Conservation (phyloP, 2,329 filamentous ascomycete genomes). For the Claviceps pazoutovae region DNA sequence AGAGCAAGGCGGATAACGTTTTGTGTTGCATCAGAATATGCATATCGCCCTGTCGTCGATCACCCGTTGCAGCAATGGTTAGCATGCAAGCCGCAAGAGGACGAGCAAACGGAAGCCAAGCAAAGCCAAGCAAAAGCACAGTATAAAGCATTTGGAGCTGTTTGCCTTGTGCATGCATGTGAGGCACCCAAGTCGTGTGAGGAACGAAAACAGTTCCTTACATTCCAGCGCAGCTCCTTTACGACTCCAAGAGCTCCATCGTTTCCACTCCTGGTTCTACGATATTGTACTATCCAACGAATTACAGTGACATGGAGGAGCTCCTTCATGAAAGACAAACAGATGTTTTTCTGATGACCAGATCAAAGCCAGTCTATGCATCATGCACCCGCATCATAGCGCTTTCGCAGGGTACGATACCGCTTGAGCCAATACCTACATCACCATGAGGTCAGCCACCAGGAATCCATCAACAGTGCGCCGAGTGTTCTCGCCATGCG, state of each 20-base stretch:
- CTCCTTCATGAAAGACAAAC: neutral
- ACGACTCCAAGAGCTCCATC: neutral
- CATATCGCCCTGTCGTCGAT: neutral
- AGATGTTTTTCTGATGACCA: neutral
- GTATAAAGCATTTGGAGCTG: neutral
- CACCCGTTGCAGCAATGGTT: neutral
- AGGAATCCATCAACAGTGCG: neutral
- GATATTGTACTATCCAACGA: neutral
- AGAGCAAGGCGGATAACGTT: neutral
- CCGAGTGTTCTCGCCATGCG: neutral
- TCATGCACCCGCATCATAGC: constrained; percentile 45
- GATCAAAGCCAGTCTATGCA: neutral
- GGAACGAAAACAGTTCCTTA: neutral
- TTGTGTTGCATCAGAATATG: neutral
- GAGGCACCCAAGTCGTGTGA: neutral
- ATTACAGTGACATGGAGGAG: neutral
- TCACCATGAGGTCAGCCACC: constrained; percentile 1
- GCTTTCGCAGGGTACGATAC: constrained; percentile 71
- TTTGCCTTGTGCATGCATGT: constrained; percentile 6
- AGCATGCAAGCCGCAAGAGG: neutral
- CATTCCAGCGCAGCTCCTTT: neutral
- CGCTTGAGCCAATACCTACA: constrained; percentile 79
- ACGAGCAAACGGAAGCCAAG: neutral
- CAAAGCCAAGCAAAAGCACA: neutral
- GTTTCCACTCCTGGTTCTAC: neutral